phyloP scores from a whole-genome alignment of 2,329 filamentous ascomycete genomes.

The Cercospora janseana region DNA sequence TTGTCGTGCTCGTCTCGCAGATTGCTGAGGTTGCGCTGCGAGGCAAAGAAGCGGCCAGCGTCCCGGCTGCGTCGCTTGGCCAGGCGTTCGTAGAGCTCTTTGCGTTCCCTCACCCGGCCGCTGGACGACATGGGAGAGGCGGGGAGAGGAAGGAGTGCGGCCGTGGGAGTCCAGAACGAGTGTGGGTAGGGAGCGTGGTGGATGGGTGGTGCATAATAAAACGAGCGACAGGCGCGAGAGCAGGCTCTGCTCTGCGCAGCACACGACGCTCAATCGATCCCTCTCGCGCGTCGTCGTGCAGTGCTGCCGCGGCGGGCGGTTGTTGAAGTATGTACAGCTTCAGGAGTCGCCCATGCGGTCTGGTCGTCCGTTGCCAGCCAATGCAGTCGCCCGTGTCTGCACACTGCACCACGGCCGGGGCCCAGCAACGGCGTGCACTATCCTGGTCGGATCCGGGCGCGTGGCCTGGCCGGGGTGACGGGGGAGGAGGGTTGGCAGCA shows the following conservation, averaged over 20 bases:
- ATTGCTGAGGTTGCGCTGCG: slow-evolving; percentile 24
- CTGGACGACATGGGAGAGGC: slow-evolving; percentile 33
- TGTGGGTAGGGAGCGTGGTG: slow-evolving; percentile 20
- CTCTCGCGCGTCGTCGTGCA: slow-evolving; percentile 1
- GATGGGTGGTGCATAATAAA: slow-evolving; percentile 21
- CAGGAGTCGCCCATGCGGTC: slow-evolving; percentile 21
- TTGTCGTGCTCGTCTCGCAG: slow-evolving; percentile 25
- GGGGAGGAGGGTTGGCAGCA: neutral
- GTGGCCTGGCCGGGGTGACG: slow-evolving; percentile 7
- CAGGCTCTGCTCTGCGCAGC: slow-evolving; percentile 24
- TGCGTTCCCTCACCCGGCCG: slow-evolving; percentile 9
- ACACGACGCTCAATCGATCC: slow-evolving; percentile 16
- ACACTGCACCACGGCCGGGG: slow-evolving; percentile 19
- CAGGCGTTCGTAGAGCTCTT: slow-evolving; percentile 14
- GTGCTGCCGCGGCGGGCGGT: slow-evolving; percentile 20
- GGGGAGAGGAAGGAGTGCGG: slow-evolving; percentile 12
- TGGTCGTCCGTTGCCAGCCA: slow-evolving; percentile 16
- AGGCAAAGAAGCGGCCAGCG: slow-evolving; percentile 24
- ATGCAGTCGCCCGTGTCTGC: slow-evolving; percentile 20
- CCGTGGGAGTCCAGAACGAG: slow-evolving; percentile 16
- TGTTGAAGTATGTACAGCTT: slow-evolving; percentile 27
- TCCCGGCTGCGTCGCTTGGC: slow-evolving; percentile 7
- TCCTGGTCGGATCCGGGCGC: slow-evolving; percentile 13
- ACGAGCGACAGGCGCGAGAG: slow-evolving; percentile 25
- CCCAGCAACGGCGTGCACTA: slow-evolving; percentile 13